phyloP scores from a whole-genome alignment of 2,329 filamentous ascomycete species.

The Cladosporium sp. region DNA sequence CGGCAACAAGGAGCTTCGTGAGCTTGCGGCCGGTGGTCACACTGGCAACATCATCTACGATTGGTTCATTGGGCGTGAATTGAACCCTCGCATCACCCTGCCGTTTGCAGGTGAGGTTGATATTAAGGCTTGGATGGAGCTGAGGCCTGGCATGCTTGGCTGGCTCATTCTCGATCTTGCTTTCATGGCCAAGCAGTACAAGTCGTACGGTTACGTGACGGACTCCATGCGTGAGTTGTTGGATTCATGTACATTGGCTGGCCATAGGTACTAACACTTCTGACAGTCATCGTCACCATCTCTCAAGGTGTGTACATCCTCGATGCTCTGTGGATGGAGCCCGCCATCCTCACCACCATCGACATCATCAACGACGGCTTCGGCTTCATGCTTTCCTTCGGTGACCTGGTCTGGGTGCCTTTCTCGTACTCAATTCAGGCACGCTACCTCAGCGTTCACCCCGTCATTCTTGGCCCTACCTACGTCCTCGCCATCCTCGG shows the following conservation, averaged over 20 bases:
- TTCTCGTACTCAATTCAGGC: constrained; percentile 83
- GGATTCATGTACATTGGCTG: no score
- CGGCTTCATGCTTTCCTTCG: constrained; percentile 91
- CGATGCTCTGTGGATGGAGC: constrained; percentile 82
- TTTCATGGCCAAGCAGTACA: constrained; percentile 84
- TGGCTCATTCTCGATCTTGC: constrained; percentile 84
- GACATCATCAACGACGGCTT: constrained; percentile 92
- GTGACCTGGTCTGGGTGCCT: constrained; percentile 88
- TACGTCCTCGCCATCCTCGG: constrained; percentile 63
- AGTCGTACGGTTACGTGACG: constrained; percentile 74
- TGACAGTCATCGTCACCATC: constrained; percentile 61
- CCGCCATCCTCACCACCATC: constrained; percentile 86
- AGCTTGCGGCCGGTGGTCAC: constrained; percentile 76
- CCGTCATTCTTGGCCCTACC: constrained; percentile 67
- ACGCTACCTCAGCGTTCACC: constrained; percentile 78
- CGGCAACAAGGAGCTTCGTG: constrained; percentile 67
- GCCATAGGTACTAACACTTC: constrained; percentile 10
- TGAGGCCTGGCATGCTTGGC: constrained; percentile 85
- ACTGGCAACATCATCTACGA: constrained; percentile 86
- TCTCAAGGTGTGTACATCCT: constrained; percentile 81
- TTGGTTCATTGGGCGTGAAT: constrained; percentile 93
- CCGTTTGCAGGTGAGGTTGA: constrained; percentile 82
- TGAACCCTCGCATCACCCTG: constrained; percentile 79
- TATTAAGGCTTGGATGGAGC: constrained; percentile 83
- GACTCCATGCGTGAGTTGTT: constrained; percentile 62